These are phyloP conservation scores for Rosa rugosa DNA, from an alignment of 306 rosid genomes.

Conservation along the genomic window DNA sequence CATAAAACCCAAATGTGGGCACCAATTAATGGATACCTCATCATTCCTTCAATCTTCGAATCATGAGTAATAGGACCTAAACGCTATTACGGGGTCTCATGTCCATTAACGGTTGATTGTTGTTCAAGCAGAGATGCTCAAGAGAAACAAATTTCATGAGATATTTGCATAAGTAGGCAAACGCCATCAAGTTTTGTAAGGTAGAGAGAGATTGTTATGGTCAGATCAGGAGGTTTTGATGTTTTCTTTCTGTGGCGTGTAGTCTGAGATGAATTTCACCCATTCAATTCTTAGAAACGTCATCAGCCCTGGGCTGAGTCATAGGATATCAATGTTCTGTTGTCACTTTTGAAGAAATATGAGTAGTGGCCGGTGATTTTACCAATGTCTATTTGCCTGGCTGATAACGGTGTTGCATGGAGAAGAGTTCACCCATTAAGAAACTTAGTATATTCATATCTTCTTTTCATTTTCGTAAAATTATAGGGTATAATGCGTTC, in stretches of 20 bases:
- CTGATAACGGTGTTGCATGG: too few species aligned
- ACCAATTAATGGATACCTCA: neutral
- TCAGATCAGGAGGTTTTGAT: neutral
- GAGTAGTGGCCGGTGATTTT: neutral
- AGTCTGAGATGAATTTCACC: neutral
- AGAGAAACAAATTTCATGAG: neutral
- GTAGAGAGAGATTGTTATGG: too few species aligned
- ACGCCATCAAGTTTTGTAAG: too few species aligned
- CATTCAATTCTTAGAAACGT: neutral
- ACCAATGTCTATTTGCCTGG: too few species aligned
- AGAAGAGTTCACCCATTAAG: too few species aligned
- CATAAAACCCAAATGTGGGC: neutral
- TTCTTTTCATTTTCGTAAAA: too few species aligned
- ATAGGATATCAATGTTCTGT: neutral
- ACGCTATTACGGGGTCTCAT: neutral
- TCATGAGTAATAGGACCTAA: conserved; percentile 6
- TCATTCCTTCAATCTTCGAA: conserved; percentile 4
- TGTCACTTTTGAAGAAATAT: neutral
- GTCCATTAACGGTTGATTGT: neutral
- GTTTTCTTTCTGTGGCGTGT: conserved; percentile 13
- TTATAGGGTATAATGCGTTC: neutral
- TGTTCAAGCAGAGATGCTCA: neutral
- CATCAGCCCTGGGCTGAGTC: neutral
- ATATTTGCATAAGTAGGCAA: too few species aligned
- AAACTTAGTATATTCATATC: too few species aligned